Percentiles rank a stretch among this genome's conserved stretches.
Conservation (phyloP, 768 basidiomycete species). For the Termitomyces sp. region DNA sequence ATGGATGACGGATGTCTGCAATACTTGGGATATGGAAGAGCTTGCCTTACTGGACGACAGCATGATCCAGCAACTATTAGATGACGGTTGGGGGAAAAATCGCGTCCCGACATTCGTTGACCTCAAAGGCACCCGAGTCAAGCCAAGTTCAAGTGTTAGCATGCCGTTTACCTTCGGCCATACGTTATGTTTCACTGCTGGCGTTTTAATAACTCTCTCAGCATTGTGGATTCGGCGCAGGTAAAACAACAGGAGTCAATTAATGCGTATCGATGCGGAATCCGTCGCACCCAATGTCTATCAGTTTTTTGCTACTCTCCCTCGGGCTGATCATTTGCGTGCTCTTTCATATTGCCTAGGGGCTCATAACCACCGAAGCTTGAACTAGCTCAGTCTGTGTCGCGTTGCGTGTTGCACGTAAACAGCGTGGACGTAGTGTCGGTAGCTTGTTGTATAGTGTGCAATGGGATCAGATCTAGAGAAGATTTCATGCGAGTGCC, state of each 20-base stretch:
- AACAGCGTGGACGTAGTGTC: not conserved
- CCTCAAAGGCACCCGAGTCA: constrained; percentile 24
- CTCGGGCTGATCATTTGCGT: not conserved
- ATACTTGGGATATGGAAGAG: constrained; percentile 80
- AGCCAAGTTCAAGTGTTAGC: not conserved
- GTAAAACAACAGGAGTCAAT: constrained; percentile 16
- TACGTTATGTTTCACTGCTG: constrained; percentile 35
- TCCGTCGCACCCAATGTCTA: not conserved
- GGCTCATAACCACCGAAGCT: not conserved
- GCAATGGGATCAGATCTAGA: not conserved
- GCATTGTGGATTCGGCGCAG: constrained; percentile 21
- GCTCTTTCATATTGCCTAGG: not conserved
- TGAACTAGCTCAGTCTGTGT: not conserved
- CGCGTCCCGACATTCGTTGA: constrained; percentile 39
- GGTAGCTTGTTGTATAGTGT: not conserved
- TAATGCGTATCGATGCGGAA: not conserved
- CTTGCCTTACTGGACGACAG: constrained; percentile 64
- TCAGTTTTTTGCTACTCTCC: not conserved
- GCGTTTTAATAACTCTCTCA: constrained; percentile 29
- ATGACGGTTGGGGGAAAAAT: constrained; percentile 82
- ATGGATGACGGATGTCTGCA: constrained; percentile 89
- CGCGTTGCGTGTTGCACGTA: not conserved
- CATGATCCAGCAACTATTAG: constrained; percentile 60
- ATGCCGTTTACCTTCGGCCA: constrained; percentile 26
- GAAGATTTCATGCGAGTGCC: constrained; percentile 41